These are phyloP conservation scores for Pyronema omphalodes DNA, from an alignment of 495 filamentous ascomycete genomes.

Conservation along the genomic window DNA sequence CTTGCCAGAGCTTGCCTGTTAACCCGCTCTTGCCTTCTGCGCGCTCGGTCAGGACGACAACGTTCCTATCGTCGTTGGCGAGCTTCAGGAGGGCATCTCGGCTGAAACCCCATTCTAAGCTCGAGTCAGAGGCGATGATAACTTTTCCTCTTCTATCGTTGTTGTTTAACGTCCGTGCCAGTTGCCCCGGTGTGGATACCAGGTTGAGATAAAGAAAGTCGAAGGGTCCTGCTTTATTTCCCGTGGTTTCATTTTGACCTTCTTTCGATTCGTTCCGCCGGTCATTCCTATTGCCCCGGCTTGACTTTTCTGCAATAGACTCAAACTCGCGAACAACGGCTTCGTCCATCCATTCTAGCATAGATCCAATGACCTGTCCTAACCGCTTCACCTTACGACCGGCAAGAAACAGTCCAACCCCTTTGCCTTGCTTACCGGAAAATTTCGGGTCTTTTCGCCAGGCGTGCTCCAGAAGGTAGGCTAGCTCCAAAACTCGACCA, in stretches of 20 bases:
- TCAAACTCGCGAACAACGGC: constrained; percentile 82
- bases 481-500: constrained; percentile 78
- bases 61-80: constrained; percentile 54
- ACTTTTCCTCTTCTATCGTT: constrained; percentile 40
- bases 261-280: constrained; percentile 12
- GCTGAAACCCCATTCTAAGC: constrained; percentile 89
- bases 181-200: constrained; percentile 18
- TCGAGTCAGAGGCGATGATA: constrained; percentile 77
- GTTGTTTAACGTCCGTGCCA: constrained; percentile 28
- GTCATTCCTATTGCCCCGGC: constrained; percentile 27
- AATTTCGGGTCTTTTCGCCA: constrained; percentile 44
- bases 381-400: constrained; percentile 40
- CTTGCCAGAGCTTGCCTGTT: constrained; percentile 17
- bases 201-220: constrained; percentile 66
- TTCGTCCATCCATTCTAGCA: constrained; percentile 99
- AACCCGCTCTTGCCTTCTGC: constrained; percentile 16
- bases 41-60: constrained; percentile 66
- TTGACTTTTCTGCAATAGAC: constrained; percentile 40
- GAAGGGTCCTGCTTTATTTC: constrained; percentile 50
- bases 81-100: constrained; percentile 61
- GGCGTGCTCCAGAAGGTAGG: constrained; percentile 77
- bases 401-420: constrained; percentile 60
- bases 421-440: constrained; percentile 40
- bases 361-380: constrained; percentile 55
- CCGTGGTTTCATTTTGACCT: constrained; percentile 28